Percentiles rank a stretch among this genome's conserved stretches.
These are phyloP conservation scores for Coemansia sp. DNA, from an alignment of 192 early-diverging fungal species.

Conservation along the genomic window DNA sequence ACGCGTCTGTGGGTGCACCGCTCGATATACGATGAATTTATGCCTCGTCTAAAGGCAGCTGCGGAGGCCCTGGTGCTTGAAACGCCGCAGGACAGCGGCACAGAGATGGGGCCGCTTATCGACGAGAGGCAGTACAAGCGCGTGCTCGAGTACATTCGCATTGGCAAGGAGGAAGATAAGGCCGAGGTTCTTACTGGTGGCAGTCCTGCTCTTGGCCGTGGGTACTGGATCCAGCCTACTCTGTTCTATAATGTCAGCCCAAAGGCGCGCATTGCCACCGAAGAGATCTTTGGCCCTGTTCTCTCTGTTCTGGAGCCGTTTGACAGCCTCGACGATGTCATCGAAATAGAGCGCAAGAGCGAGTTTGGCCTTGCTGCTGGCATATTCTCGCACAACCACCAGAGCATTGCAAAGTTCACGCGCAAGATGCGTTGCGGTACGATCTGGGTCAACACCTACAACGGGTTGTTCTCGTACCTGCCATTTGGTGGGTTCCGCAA, in stretches of 20 bases:
- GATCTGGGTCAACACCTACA: slow-evolving; percentile 65
- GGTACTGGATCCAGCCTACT: slow-evolving; percentile 62
- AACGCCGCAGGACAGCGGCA: slow-evolving; percentile 23
- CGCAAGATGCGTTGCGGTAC: slow-evolving; percentile 52
- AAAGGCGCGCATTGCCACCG: slow-evolving; percentile 42
- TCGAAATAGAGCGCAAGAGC: slow-evolving; percentile 52
- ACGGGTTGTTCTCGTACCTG: slow-evolving; percentile 55
- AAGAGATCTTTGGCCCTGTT: slow-evolving; percentile 66
- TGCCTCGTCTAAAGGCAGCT: slow-evolving; percentile 56
- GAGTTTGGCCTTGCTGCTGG: slow-evolving; percentile 59
- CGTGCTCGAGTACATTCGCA: slow-evolving; percentile 55
- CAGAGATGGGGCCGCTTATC: slow-evolving; percentile 56
- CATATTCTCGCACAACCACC: slow-evolving; percentile 54
- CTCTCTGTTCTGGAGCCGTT: slow-evolving; percentile 58
- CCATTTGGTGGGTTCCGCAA: slow-evolving; percentile 65
- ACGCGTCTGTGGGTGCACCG: slow-evolving; percentile 72
- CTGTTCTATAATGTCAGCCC: slow-evolving; percentile 57
- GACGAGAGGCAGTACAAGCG: slow-evolving; percentile 60
- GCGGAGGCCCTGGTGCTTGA: slow-evolving; percentile 30
- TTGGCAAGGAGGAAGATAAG: slow-evolving; percentile 28
- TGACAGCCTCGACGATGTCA: slow-evolving; percentile 51
- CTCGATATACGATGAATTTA: slow-evolving; percentile 62
- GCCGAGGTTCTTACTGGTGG: slow-evolving; percentile 48
- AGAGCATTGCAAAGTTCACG: slow-evolving; percentile 45
- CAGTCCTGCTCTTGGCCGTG: slow-evolving; percentile 18